Evolutionary conservation across 1,284 basidiomycete genomes (phyloP), one percentile per base, ranked within the genome.

Genomic region (Abortiporus biennis): DNA sequence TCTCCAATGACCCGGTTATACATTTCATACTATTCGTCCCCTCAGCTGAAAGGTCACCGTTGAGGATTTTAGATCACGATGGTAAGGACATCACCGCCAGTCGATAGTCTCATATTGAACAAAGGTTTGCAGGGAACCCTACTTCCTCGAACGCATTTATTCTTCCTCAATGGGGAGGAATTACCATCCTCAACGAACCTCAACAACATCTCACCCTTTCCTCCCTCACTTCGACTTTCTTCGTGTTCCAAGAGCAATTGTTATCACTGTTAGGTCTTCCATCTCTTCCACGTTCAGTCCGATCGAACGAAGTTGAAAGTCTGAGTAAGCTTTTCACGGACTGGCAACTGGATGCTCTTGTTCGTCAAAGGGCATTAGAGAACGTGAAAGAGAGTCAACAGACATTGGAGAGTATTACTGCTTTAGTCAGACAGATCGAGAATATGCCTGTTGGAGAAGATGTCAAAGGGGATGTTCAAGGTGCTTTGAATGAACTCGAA

Each of bases 11-110:
- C 52, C 92, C 91, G 3, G 92, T 96, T 0, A 66, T 99, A 1
- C 90, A 97, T 59, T 95, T 99, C 57, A 65, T 99, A 37, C 66
- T 97, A 1, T 99, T 93, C 60, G 71, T 97, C 1, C 95, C 96
- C 0, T 85, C 86, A 0, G 59, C 69, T 1, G 54, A 55, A 5
- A 79, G 81, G 47, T 68, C 79, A 16, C 92, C 95, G 1, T 63
- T 99, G 44, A 64, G 67, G 20, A 82, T 95, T 15, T 66, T 89
- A 2, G 68, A 81, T 45, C 49, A 64, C 9, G 46, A 48, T 66
- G 51, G 29, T 20, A 13, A 32, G 13, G 25, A 6, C 30, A 12
- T 9, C 15, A 21, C 36, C 30, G 21, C 21, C 30, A 3, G 13
- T 15, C 16, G 35, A n/a, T 19, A 24, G n/a, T 3, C 22, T 22